phyloP scores from a whole-genome alignment of 139 green algal genomes.

The Pleodorina starrii region DNA sequence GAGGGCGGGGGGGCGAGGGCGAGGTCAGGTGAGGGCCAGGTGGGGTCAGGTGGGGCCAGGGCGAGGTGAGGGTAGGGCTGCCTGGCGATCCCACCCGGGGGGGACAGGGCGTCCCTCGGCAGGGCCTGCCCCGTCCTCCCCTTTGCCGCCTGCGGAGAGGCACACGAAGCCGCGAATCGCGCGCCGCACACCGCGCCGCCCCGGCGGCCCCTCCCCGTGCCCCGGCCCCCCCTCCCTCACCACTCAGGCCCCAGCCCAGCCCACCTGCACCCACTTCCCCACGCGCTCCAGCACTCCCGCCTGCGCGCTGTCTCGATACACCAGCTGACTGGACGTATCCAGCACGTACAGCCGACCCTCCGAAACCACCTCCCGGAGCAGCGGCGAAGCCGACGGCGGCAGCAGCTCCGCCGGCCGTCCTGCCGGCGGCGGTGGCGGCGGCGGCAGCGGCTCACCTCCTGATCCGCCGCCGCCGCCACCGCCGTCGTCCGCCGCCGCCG shows the following conservation, averaged over 20 bases:
- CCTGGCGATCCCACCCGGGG: no score
- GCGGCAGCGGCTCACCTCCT: neutral
- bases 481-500: neutral
- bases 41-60: neutral
- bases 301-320: constrained; percentile 50
- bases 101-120: no score
- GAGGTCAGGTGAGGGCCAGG: neutral
- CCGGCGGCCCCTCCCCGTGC: no score
- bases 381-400: constrained; percentile 18
- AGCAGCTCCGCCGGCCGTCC: neutral
- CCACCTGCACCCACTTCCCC: constrained; percentile 53
- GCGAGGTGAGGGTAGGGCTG: no score
- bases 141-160: no score
- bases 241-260: no score
- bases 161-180: no score
- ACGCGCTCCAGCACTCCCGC: constrained; percentile 49
- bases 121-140: no score
- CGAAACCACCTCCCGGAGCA: constrained; percentile 49
- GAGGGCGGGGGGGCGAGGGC: no score
- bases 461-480: no score
- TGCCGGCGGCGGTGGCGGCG: neutral
- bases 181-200: no score
- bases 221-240: no score
- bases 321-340: constrained; percentile 23
- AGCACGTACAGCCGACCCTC: constrained; percentile 51